A percentile compares a stretch with the other conserved stretches of the same genome.
phyloP scores from a whole-genome alignment of 176 grass and related monocot species.

The Luzula sylvatica region DNA sequence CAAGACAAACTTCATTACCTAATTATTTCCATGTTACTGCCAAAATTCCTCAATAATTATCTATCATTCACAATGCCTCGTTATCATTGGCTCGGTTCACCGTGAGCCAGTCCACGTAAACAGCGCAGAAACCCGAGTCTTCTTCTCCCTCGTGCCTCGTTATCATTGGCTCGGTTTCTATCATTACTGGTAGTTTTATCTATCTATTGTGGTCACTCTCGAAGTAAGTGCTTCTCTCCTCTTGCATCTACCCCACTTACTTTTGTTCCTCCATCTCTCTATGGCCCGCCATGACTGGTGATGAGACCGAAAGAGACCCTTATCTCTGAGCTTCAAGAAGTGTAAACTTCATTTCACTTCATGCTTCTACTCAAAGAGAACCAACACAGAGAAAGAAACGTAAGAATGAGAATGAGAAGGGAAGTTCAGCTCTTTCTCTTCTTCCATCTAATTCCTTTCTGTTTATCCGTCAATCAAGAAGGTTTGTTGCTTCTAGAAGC shows the following conservation, averaged over 20 bases:
- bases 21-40: background rate
- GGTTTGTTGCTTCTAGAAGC: conserved; percentile 40
- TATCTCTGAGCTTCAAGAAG: background rate
- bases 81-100: too few species aligned
- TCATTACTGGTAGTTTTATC: background rate
- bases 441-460: background rate
- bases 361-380: background rate
- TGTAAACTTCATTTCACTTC: background rate
- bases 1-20: background rate
- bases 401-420: background rate
- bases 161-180: background rate
- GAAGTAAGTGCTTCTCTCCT: conserved; percentile 17
- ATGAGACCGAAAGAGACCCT: background rate
- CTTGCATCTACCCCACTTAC: background rate
- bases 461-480: conserved; percentile 32
- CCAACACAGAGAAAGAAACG: background rate
- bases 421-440: conserved; percentile 12
- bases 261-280: background rate
- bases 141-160: background rate
- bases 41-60: background rate
- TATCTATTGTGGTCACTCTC: background rate
- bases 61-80: background rate
- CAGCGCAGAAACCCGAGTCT: conserved; percentile 6
- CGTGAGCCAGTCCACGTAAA: background rate
- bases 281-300: background rate